Conservation (phyloP, 2,329 filamentous ascomycete genomes). For the Aureobasidium lini region DNA sequence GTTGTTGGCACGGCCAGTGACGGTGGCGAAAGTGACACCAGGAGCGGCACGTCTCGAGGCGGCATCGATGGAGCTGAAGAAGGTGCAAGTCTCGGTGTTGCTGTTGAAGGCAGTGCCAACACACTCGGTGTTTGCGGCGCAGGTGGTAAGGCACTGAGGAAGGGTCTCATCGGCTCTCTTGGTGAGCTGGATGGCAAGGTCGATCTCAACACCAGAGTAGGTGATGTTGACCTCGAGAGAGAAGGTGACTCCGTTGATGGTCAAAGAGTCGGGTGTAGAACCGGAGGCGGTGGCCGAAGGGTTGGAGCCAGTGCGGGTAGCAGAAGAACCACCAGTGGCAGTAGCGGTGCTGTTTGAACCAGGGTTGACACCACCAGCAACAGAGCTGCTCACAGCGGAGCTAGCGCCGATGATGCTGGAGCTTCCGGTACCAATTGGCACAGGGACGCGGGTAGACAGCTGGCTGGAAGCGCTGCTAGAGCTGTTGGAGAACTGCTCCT, state of each 20-base stretch:
- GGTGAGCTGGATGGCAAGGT: neutral
- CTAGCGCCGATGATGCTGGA: neutral
- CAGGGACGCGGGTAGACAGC: neutral
- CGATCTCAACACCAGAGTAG: neutral
- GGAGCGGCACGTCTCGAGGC: neutral
- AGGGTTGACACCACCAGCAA: neutral
- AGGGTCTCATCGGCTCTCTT: slow-evolving; percentile 7
- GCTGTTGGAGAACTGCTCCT: neutral
- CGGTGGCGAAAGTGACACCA: slow-evolving; percentile 1
- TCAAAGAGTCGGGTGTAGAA: too few species aligned
- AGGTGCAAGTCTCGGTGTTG: neutral
- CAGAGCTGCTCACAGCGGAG: neutral
- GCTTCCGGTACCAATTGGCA: neutral
- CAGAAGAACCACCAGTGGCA: neutral
- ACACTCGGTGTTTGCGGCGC: neutral
- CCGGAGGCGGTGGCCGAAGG: neutral
- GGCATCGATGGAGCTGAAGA: neutral
- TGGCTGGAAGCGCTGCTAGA: neutral
- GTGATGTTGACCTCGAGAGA: neutral
- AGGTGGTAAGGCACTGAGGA: neutral
- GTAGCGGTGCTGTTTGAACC: neutral
- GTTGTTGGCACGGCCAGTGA: neutral
- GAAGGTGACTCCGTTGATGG: neutral
- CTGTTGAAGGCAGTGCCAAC: slow-evolving; percentile 9
- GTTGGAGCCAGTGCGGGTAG: neutral